A percentile compares a stretch with the other conserved stretches of the same genome.
These are phyloP conservation scores for Gracilariopsis chorda DNA, from an alignment of 23 red algal species.

Conservation along the genomic window DNA sequence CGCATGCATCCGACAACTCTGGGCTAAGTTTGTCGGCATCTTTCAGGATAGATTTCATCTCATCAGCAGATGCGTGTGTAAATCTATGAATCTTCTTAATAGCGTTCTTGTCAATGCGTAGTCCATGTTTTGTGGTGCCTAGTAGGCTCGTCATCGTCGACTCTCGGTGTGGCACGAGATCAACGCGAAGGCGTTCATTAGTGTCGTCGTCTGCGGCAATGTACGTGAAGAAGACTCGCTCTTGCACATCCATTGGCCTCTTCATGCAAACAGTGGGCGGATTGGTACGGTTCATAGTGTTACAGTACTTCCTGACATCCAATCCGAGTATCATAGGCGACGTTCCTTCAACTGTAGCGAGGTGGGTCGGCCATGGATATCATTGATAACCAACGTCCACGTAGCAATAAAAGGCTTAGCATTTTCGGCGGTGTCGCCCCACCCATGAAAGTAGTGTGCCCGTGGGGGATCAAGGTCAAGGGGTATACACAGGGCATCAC, in stretches of 20 bases:
- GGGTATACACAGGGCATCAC: constrained; percentile 13
- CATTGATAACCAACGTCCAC: constrained; percentile 34
- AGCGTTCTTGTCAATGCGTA: not conserved
- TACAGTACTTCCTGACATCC: not conserved
- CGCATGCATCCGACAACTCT: not conserved
- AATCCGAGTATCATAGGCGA: constrained; percentile 22
- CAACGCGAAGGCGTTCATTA: not conserved
- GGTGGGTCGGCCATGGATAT: not conserved
- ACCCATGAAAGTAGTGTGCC: constrained; percentile 15
- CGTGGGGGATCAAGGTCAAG: constrained; percentile 1
- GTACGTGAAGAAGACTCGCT: not conserved
- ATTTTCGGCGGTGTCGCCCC: not conserved
- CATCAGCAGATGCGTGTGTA: constrained; percentile 10
- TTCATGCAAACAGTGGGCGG: not conserved
- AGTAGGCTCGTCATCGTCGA: not conserved
- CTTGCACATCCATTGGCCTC: not conserved
- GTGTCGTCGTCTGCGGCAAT: not conserved
- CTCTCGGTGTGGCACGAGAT: not conserved
- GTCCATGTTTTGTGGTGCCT: not conserved
- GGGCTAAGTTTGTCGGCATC: not conserved
- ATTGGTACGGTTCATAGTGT: constrained; percentile 3
- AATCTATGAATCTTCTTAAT: constrained; percentile 6
- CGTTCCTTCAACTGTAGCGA: not conserved
- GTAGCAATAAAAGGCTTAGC: not conserved
- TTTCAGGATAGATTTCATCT: not conserved